Conservation (phyloP, 495 filamentous ascomycete species). For the Pseudotulostoma volvatum region DNA sequence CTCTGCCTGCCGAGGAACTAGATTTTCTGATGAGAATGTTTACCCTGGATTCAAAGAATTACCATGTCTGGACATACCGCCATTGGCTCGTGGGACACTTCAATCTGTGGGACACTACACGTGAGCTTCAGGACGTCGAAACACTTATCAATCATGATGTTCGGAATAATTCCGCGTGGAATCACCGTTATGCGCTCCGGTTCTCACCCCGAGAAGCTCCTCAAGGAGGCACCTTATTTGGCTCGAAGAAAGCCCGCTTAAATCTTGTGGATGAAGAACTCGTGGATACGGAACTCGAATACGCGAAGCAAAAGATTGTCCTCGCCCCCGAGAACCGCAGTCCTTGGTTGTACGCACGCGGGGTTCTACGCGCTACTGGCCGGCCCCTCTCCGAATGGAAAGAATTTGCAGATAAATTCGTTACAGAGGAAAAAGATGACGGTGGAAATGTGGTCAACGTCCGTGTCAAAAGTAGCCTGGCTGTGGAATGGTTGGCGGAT, state of each 20-base stretch:
- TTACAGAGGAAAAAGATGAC: conserved; percentile 29
- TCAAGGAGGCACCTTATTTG: conserved; percentile 23
- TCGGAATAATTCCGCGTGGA: conserved; percentile 93
- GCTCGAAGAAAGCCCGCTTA: conserved; percentile 25
- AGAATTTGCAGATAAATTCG: conserved; percentile 50
- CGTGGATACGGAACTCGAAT: conserved; percentile 60
- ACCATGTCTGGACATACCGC: conserved; percentile 94
- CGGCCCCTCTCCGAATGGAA: conserved; percentile 39
- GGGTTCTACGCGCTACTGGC: conserved; percentile 49
- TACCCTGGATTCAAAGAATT: conserved; percentile 79
- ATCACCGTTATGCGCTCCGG: conserved; percentile 81
- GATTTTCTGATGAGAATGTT: conserved; percentile 73
- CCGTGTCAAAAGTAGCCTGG: conserved; percentile 57
- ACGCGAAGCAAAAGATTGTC: conserved; percentile 48
- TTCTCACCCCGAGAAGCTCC: conserved; percentile 43
- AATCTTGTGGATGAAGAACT: conserved; percentile 39
- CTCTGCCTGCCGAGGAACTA: conserved; percentile 41
- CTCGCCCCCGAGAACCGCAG: conserved; percentile 85
- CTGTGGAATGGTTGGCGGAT: conserved; percentile 80
- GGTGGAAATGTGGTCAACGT: conserved; percentile 5
- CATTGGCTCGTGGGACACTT: conserved; percentile 86
- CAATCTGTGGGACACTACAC: conserved; percentile 44
- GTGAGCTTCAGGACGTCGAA: conserved; percentile 57
- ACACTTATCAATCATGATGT: conserved; percentile 58
- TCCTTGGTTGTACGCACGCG: conserved; percentile 81